These are phyloP conservation scores for Botryotinia globosa DNA, from an alignment of 2,329 filamentous ascomycete genomes.

Conservation along the genomic window DNA sequence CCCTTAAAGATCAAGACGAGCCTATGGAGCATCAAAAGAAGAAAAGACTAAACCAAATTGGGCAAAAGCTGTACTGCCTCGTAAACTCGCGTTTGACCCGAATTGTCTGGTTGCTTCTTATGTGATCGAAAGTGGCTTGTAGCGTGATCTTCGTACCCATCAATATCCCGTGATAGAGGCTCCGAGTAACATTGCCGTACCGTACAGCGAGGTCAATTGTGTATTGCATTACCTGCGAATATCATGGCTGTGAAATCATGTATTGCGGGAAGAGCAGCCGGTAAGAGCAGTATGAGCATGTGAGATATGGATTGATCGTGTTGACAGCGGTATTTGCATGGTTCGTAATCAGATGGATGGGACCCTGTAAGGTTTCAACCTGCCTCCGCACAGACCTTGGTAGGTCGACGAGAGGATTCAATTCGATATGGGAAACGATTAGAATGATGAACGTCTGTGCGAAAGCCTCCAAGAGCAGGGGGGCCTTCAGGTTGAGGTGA, in stretches of 20 bases:
- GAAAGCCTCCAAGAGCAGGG: constrained; percentile 4
- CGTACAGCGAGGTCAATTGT: not conserved
- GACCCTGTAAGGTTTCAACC: not conserved
- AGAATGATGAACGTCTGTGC: constrained; percentile 2
- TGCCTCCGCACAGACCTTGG: constrained; percentile 12
- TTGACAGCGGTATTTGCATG: not conserved
- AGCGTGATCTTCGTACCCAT: not conserved
- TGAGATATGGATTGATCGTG: not conserved
- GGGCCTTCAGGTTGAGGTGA: not conserved
- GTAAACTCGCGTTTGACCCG: constrained; percentile 7
- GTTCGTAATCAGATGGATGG: constrained; percentile 1
- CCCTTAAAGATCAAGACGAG: not conserved
- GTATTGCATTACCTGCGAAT: not conserved
- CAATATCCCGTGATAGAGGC: not conserved
- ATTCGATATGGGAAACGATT: not conserved
- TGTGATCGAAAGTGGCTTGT: constrained; percentile 10
- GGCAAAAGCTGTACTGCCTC: not conserved
- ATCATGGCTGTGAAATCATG: not conserved
- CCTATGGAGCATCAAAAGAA: not conserved
- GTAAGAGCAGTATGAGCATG: not conserved
- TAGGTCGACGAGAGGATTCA: not conserved
- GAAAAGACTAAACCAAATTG: not conserved
- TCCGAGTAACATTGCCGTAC: not conserved
- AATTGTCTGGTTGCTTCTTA: not conserved
- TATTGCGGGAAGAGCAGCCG: not conserved